These are phyloP conservation scores for Scedosporium boydii DNA, from an alignment of 2,329 filamentous ascomycete species.

Conservation along the genomic window DNA sequence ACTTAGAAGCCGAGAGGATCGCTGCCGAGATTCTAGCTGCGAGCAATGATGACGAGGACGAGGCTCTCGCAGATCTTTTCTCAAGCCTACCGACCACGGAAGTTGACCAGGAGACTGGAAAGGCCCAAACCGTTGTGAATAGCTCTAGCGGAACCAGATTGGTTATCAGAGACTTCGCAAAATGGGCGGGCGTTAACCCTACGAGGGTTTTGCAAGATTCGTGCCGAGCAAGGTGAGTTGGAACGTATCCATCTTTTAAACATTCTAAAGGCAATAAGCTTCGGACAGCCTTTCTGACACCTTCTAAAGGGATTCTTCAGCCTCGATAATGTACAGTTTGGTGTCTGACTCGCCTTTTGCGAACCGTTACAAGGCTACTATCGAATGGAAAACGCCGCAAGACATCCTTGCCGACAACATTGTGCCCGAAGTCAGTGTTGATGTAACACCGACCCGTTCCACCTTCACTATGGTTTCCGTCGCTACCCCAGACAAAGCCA, in stretches of 20 bases:
- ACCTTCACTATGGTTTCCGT: conserved; percentile 65
- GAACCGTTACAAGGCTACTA: conserved; percentile 63
- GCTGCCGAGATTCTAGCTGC: conserved; percentile 50
- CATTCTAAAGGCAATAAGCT: conserved; percentile 9
- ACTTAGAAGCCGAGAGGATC: conserved; percentile 47
- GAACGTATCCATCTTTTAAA: background rate
- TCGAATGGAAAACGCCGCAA: conserved; percentile 72
- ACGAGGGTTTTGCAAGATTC: conserved; percentile 73
- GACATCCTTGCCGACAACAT: conserved; percentile 33
- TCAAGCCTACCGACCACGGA: conserved; percentile 51
- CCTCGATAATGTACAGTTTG: conserved; percentile 56
- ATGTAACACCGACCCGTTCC: conserved; percentile 34
- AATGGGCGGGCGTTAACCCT: conserved; percentile 67
- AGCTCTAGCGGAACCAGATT: conserved; percentile 44
- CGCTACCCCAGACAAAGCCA: conserved; percentile 63
- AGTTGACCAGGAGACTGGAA: conserved; percentile 45
- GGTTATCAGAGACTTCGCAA: conserved; percentile 73
- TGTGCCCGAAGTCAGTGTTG: conserved; percentile 20
- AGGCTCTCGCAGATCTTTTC: conserved; percentile 45
- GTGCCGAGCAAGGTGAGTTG: conserved; percentile 63
- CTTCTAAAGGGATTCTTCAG: conserved; percentile 53
- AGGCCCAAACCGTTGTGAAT: conserved; percentile 46
- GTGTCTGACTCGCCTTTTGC: conserved; percentile 68
- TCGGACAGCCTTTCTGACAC: background rate
- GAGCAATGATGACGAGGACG: conserved; percentile 45